Conservation (phyloP, 371 early-diverging fungal genomes). For the Mortierella sp. region DNA sequence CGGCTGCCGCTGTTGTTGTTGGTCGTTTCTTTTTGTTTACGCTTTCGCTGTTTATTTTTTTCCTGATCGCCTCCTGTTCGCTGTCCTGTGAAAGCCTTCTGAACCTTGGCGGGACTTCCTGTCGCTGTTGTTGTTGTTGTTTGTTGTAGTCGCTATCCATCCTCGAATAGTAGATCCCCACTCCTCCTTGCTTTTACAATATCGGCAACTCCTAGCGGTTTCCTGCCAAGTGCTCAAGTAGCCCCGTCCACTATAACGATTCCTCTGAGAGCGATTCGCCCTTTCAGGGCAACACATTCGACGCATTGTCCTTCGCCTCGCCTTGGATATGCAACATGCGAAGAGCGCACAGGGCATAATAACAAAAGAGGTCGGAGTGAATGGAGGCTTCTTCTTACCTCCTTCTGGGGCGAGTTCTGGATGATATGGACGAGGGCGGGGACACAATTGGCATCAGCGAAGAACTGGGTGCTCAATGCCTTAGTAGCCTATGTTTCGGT, state of each 20-base stretch:
- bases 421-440: slow-evolving; percentile 81
- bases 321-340: neutral
- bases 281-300: neutral
- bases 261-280: neutral
- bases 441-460: slow-evolving; percentile 72
- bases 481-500: slow-evolving; percentile 66
- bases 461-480: slow-evolving; percentile 77
- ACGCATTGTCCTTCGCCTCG: neutral
- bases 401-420: slow-evolving; percentile 66
- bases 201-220: neutral
- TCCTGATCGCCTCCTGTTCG: neutral
- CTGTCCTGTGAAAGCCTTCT: neutral
- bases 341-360: neutral
- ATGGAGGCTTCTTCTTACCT: slow-evolving; percentile 31
- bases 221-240: neutral
- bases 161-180: neutral
- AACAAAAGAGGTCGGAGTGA: neutral
- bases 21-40: neutral
- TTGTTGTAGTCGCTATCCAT: neutral
- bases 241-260: neutral
- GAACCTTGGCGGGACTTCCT: neutral
- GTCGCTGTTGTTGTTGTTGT: neutral
- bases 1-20: neutral
- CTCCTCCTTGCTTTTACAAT: neutral
- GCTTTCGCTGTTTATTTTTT: neutral